Percentiles rank a stretch among this genome's conserved stretches.
phyloP scores from a whole-genome alignment of 257 asterid species.

The Solanum bulbocastanum region DNA sequence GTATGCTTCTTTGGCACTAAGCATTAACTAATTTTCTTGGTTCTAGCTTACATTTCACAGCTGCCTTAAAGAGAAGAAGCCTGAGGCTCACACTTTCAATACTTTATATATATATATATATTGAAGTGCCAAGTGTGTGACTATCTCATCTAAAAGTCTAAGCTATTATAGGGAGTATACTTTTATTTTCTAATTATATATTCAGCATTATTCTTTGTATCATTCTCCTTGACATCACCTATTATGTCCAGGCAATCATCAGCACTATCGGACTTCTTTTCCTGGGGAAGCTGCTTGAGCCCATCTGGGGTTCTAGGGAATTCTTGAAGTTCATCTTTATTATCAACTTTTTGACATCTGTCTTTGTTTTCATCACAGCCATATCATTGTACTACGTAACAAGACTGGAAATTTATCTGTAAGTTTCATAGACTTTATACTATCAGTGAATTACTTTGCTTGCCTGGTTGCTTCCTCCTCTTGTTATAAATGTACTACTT shows the following conservation, averaged over 20 bases:
- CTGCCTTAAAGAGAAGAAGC: not conserved
- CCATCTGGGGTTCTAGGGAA: slow-evolving; percentile 91
- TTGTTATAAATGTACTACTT: not conserved
- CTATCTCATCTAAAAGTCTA: not conserved
- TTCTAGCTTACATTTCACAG: not conserved
- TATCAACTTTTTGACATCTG: slow-evolving; percentile 72
- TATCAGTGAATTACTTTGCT: not conserved
- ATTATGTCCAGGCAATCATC: slow-evolving; percentile 48
- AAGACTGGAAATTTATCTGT: slow-evolving; percentile 67
- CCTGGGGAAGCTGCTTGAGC: slow-evolving; percentile 82
- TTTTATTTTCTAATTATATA: not conserved
- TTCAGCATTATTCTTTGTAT: not conserved
- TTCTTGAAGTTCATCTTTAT: slow-evolving; percentile 77
- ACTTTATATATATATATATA: not conserved
- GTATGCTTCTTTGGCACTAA: slow-evolving; percentile 28
- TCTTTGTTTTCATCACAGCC: slow-evolving; percentile 70
- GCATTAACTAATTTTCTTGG: not conserved
- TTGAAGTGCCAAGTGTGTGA: not conserved
- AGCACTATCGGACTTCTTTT: slow-evolving; percentile 74
- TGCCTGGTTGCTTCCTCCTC: not conserved
- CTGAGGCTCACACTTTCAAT: not conserved
- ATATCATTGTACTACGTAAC: slow-evolving; percentile 69
- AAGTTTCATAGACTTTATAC: slow-evolving; percentile 21
- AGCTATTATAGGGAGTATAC: not conserved
- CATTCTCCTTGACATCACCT: not conserved